Percentiles rank a stretch among this genome's conserved stretches.
Conservation (phyloP, 352 stramenopile species). For the Globisporangium nagaii region DNA sequence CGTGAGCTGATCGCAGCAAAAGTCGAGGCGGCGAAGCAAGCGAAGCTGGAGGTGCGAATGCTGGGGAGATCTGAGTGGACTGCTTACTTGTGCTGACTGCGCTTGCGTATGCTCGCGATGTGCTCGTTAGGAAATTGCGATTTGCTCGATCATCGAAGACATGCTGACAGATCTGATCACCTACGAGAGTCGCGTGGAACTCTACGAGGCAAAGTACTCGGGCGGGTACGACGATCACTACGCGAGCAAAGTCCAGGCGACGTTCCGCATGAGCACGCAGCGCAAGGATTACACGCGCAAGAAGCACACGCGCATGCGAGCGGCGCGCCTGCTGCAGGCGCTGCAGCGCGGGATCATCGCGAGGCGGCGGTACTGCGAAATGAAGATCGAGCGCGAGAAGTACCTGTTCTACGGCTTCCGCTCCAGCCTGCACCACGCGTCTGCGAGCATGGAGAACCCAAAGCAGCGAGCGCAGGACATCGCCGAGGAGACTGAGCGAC, state of each 20-base stretch:
- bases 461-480: slow-evolving; percentile 27
- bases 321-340: slow-evolving; percentile 58
- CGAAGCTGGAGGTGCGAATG: slow-evolving; percentile 36
- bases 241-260: slow-evolving; percentile 64
- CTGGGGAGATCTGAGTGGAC: too few relatives aligned
- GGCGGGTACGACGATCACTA: slow-evolving; percentile 60
- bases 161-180: slow-evolving; percentile 50
- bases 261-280: slow-evolving; percentile 65
- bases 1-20: slow-evolving; percentile 18
- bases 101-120: too few relatives aligned
- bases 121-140: slow-evolving; percentile 38
- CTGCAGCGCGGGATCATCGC: slow-evolving; percentile 61
- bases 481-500: slow-evolving; percentile 29
- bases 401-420: slow-evolving; percentile 66
- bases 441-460: slow-evolving; percentile 35
- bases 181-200: slow-evolving; percentile 45
- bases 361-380: slow-evolving; percentile 40
- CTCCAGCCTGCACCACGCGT: slow-evolving; percentile 46
- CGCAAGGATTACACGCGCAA: slow-evolving; percentile 45
- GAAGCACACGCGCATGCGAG: slow-evolving; percentile 36
- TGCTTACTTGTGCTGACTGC: neutral
- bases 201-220: slow-evolving; percentile 51
- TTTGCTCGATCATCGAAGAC: slow-evolving; percentile 48
- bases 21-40: slow-evolving; percentile 28
- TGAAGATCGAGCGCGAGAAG: slow-evolving; percentile 53